Evolutionary conservation across 495 filamentous ascomycete species (phyloP).

Genomic region (Cercophora samala): DNA sequence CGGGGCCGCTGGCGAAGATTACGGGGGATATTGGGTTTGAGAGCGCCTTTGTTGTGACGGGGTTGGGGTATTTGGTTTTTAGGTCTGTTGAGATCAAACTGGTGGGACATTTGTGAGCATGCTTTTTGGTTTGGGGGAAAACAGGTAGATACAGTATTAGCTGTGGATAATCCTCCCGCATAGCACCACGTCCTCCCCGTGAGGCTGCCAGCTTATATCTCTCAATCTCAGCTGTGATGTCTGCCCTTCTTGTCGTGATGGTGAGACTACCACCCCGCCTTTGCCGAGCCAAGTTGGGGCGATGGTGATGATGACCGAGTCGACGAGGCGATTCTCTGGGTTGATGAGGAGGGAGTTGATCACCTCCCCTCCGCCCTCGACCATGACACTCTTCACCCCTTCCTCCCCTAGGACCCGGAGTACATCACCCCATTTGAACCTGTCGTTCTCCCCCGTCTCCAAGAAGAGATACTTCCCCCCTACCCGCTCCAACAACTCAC

Average conservation of each 20-base stretch:
- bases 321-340: constrained; percentile 60
- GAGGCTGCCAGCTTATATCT: constrained; percentile 65
- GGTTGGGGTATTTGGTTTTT: constrained; percentile 42
- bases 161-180: constrained; percentile 54
- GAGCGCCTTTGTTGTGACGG: constrained; percentile 48
- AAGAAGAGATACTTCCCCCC: constrained; percentile 42
- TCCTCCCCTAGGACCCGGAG: constrained; percentile 54
- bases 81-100: constrained; percentile 40
- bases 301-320: constrained; percentile 76
- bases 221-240: constrained; percentile 56
- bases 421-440: constrained; percentile 60
- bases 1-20: constrained; percentile 46
- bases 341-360: constrained; percentile 68
- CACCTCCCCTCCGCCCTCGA: constrained; percentile 78
- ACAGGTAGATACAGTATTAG: background rate
- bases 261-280: constrained; percentile 71
- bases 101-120: constrained; percentile 17
- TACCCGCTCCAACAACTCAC: constrained; percentile 30
- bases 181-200: constrained; percentile 78
- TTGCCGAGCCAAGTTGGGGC: constrained; percentile 79
- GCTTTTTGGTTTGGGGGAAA: too few species aligned
- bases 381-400: constrained; percentile 76
- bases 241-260: constrained; percentile 49
- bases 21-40: constrained; percentile 57
- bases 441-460: constrained; percentile 8